These are phyloP conservation scores for Papiliotrema flavescens DNA, from an alignment of 1,284 basidiomycete genomes.

Conservation along the genomic window DNA sequence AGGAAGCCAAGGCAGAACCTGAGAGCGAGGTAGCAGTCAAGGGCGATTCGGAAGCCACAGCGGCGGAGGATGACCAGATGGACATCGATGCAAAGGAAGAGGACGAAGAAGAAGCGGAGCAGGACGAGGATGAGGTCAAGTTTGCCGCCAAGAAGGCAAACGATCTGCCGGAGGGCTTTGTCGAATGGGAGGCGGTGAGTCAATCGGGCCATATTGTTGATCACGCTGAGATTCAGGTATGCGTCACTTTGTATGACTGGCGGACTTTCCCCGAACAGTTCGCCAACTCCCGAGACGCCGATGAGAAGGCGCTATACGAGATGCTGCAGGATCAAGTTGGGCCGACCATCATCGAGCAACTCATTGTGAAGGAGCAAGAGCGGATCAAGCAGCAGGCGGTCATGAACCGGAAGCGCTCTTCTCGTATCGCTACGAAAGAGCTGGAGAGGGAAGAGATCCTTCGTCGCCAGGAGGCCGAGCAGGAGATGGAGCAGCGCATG, in stretches of 20 bases:
- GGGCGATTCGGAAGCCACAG: background rate
- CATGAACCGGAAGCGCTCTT: constrained; percentile 53
- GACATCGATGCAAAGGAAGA: constrained; percentile 5
- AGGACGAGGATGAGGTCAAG: constrained; percentile 36
- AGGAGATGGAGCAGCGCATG: constrained; percentile 52
- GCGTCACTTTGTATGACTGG: constrained; percentile 53
- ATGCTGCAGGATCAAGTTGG: constrained; percentile 49
- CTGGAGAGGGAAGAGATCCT: constrained; percentile 51
- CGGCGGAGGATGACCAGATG: background rate
- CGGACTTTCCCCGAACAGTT: constrained; percentile 51
- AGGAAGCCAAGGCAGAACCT: constrained; percentile 1
- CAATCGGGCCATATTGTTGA: background rate
- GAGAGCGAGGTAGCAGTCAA: constrained; percentile 1
- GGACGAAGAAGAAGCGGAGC: constrained; percentile 16
- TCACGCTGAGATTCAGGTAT: constrained; percentile 41
- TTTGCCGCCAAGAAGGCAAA: constrained; percentile 37
- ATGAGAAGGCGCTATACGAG: constrained; percentile 52
- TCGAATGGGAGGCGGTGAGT: constrained; percentile 53
- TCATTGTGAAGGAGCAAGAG: constrained; percentile 49
- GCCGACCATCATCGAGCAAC: constrained; percentile 49
- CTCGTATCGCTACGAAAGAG: constrained; percentile 53
- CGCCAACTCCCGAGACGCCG: constrained; percentile 50
- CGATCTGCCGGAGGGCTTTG: constrained; percentile 39
- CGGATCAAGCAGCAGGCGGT: constrained; percentile 49
- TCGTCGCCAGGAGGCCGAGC: constrained; percentile 45